phyloP scores from a whole-genome alignment of 371 early-diverging fungal genomes.

The Mortierella sp. region DNA sequence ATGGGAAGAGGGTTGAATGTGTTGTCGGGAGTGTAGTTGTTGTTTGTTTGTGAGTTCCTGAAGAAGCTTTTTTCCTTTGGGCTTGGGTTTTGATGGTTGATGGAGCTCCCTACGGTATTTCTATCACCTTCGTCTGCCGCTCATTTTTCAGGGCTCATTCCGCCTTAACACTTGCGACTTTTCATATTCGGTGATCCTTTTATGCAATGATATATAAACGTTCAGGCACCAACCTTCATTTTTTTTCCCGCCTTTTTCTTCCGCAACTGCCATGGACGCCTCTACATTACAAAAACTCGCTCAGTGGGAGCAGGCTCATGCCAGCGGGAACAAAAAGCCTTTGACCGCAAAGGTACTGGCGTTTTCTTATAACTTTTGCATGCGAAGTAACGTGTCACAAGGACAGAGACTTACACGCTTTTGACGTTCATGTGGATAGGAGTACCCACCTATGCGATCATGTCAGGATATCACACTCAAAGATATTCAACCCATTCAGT shows the following conservation, averaged over 20 bases:
- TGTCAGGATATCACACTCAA: constrained; percentile 33
- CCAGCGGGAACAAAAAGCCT: constrained; percentile 39
- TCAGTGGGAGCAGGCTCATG: constrained; percentile 36
- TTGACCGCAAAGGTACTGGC: constrained; percentile 16
- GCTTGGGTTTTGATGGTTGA: constrained; percentile 12
- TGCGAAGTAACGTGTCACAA: background rate
- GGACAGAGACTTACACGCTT: background rate
- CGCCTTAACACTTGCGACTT: background rate
- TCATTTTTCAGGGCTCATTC: constrained; percentile 3
- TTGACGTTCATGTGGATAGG: constrained; percentile 14
- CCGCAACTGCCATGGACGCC: constrained; percentile 25
- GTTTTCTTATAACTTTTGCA: background rate
- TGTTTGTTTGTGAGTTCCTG: background rate
- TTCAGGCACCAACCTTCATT: background rate
- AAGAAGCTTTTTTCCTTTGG: background rate
- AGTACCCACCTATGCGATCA: constrained; percentile 36
- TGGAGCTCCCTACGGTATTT: constrained; percentile 3
- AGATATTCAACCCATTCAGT: constrained; percentile 14
- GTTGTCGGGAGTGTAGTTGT: background rate
- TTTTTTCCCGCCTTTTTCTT: background rate
- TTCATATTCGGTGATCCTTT: background rate
- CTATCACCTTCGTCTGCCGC: background rate
- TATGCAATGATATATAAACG: background rate
- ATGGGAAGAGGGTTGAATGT: background rate
- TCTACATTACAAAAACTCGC: constrained; percentile 22